A percentile compares a stretch with the other conserved stretches of the same genome.
Conservation (phyloP, 306 rosid genomes). For the Prunus padus region DNA sequence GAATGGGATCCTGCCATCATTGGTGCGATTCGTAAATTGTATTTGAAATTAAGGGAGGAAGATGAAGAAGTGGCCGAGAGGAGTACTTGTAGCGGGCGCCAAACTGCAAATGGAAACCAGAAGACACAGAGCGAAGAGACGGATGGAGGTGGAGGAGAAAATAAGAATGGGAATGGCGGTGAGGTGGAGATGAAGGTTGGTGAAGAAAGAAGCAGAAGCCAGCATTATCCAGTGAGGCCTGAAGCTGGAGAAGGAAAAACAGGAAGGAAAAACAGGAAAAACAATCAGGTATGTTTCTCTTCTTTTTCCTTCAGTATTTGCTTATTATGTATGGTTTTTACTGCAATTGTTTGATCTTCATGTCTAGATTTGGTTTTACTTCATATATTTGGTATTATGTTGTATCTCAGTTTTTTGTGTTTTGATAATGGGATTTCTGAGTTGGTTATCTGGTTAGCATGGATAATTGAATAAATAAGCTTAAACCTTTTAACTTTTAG, state of each 20-base stretch:
- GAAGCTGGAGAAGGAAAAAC: conserved; percentile 49
- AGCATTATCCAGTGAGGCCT: conserved; percentile 71
- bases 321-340: not conserved
- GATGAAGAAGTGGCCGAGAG: not conserved
- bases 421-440: not conserved
- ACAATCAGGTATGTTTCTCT: conserved; percentile 41
- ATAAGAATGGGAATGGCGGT: conserved; percentile 36
- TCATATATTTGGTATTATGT: not conserved
- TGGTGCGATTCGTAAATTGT: not conserved
- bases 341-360: not conserved
- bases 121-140: conserved; percentile 25
- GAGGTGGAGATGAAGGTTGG: conserved; percentile 2
- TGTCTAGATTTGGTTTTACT: not conserved
- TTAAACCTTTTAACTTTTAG: not conserved
- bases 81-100: conserved; percentile 21
- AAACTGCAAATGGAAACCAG: not conserved
- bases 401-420: not conserved
- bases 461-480: not conserved
- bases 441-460: not conserved
- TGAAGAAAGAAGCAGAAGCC: conserved; percentile 14
- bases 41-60: conserved; percentile 20
- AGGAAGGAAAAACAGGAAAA: not conserved
- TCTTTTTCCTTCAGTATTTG: not conserved
- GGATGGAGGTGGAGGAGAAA: conserved; percentile 21
- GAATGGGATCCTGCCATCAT: not conserved